These are phyloP conservation scores for Gaultheria prostrata DNA, from an alignment of 148 eudicot species.

Conservation along the genomic window DNA sequence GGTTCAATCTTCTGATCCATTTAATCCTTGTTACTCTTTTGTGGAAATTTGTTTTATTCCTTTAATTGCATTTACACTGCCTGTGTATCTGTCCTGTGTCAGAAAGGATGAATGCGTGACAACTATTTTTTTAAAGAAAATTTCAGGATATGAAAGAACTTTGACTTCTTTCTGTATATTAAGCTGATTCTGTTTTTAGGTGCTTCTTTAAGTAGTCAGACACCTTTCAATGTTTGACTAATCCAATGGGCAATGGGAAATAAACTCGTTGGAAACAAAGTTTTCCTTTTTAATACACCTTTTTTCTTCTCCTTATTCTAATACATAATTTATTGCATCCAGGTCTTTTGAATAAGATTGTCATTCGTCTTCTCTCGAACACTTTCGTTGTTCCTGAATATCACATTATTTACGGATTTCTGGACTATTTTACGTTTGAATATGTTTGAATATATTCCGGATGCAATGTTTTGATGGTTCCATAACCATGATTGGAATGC, in stretches of 20 bases:
- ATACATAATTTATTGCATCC: neutral
- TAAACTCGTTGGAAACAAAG: neutral
- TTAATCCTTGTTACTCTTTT: neutral
- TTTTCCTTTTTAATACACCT: neutral
- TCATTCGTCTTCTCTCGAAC: constrained; percentile 11
- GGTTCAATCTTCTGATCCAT: constrained; percentile 35
- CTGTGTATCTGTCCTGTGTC: neutral
- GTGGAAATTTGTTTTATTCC: neutral
- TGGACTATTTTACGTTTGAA: neutral
- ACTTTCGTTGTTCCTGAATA: neutral
- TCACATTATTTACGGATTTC: neutral
- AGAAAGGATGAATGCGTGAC: neutral
- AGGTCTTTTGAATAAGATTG: neutral
- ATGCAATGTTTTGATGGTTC: neutral
- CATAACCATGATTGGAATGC: neutral
- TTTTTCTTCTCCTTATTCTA: neutral
- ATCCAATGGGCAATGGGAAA: neutral
- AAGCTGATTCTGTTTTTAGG: neutral
- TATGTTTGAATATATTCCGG: neutral
- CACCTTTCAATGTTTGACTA: neutral
- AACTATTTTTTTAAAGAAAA: neutral
- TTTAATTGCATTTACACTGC: neutral
- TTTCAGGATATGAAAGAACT: neutral
- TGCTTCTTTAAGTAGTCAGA: neutral
- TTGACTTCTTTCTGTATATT: neutral